Conservation (phyloP, 805 yeast genomes). For the Cyberlindnera lachancei region DNA sequence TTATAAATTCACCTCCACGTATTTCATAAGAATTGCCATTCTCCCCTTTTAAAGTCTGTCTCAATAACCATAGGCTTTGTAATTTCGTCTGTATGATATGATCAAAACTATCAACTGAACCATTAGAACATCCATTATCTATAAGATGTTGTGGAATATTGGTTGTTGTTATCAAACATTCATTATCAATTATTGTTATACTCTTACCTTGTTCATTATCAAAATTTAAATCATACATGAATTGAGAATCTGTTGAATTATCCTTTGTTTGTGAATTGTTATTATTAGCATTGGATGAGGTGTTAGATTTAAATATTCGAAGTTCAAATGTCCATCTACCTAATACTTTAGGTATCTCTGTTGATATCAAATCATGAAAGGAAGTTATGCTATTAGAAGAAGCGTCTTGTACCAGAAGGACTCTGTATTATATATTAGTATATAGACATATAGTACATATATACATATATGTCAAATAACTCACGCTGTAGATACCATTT, state of each 20-base stretch:
- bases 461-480: too few relatives aligned
- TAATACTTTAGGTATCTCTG: conserved; percentile 51
- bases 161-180: conserved; percentile 22
- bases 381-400: conserved; percentile 56
- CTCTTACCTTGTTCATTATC: conserved; percentile 14
- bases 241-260: conserved; percentile 25
- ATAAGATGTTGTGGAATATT: conserved; percentile 23
- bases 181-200: conserved; percentile 18
- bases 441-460: too few relatives aligned
- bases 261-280: too few relatives aligned
- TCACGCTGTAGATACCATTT: too few relatives aligned
- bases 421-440: conserved; percentile 24
- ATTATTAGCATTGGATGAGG: conserved; percentile 23
- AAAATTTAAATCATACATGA: conserved; percentile 9
- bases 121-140: conserved; percentile 46
- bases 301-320: conserved; percentile 58
- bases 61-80: conserved; percentile 60
- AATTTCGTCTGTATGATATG: conserved; percentile 46
- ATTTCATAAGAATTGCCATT: conserved; percentile 63
- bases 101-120: conserved; percentile 52
- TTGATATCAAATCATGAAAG: conserved; percentile 64
- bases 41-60: conserved; percentile 68
- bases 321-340: conserved; percentile 68
- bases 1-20: conserved; percentile 30
- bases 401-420: conserved; percentile 35